Evolutionary conservation across 1,284 basidiomycete genomes (phyloP).

Genomic region (Cryptococcus sp.): DNA sequence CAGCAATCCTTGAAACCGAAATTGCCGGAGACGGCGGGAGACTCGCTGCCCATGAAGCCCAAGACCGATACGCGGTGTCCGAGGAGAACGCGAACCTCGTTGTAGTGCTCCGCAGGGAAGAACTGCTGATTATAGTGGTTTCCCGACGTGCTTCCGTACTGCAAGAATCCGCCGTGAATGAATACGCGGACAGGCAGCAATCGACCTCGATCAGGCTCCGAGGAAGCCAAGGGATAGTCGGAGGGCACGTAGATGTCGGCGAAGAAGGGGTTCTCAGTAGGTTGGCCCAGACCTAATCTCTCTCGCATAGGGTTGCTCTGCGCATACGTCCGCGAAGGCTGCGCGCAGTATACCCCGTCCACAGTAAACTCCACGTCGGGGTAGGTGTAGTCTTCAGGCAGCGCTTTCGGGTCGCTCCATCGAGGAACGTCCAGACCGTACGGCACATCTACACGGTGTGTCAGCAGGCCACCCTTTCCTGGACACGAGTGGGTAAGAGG

Average conservation of each 20-base stretch:
- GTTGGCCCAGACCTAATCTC: constrained; percentile 60
- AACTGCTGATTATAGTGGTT: constrained; percentile 62
- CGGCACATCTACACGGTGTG: constrained; percentile 63
- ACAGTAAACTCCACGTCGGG: constrained; percentile 63
- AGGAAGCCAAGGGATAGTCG: constrained; percentile 50
- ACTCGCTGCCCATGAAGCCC: constrained; percentile 68
- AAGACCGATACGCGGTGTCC: constrained; percentile 60
- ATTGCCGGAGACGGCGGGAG: constrained; percentile 64
- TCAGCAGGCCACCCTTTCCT: not conserved
- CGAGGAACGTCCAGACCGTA: constrained; percentile 66
- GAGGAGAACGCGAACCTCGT: constrained; percentile 64
- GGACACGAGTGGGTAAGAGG: not conserved
- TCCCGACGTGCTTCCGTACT: constrained; percentile 68
- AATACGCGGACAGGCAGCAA: constrained; percentile 72
- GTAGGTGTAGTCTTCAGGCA: constrained; percentile 62
- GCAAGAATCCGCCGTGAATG: constrained; percentile 77
- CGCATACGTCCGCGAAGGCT: constrained; percentile 31
- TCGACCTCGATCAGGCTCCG: constrained; percentile 39
- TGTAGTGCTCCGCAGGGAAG: constrained; percentile 63
- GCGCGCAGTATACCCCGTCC: constrained; percentile 58
- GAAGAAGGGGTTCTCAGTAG: constrained; percentile 74
- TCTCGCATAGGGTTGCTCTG: constrained; percentile 39
- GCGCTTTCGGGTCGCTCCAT: constrained; percentile 64
- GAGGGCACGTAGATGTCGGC: constrained; percentile 70
- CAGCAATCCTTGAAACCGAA: constrained; percentile 77